Percentiles rank a stretch among this genome's conserved stretches.
These are phyloP conservation scores for Lichtheimia ornata DNA, from an alignment of 371 early-diverging fungal species.

Conservation along the genomic window DNA sequence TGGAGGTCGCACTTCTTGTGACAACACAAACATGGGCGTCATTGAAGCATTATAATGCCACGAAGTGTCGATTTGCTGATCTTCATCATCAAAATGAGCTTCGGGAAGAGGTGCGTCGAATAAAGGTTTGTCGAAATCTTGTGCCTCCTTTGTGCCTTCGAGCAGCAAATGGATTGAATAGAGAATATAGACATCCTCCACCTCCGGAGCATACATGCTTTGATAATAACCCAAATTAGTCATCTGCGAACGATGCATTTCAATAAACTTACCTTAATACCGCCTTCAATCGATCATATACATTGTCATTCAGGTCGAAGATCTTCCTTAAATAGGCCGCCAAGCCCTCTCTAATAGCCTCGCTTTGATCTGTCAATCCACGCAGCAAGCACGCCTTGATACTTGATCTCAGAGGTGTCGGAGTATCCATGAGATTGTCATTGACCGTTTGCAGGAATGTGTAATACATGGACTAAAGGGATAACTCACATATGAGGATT, in stretches of 20 bases:
- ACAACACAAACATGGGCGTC: constrained; percentile 70
- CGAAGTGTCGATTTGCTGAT: constrained; percentile 59
- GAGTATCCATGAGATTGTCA: constrained; percentile 2
- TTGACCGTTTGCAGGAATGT: constrained; percentile 22
- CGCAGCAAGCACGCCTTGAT: constrained; percentile 51
- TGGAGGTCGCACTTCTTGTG: constrained; percentile 31
- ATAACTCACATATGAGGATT: not conserved
- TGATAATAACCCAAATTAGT: not conserved
- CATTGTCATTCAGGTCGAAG: constrained; percentile 34
- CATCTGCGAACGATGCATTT: not conserved
- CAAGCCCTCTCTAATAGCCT: constrained; percentile 50
- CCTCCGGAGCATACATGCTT: constrained; percentile 65
- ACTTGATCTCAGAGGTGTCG: constrained; percentile 18
- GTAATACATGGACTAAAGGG: constrained; percentile 36
- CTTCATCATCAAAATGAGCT: constrained; percentile 55
- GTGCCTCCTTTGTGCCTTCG: constrained; percentile 57
- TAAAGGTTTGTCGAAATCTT: constrained; percentile 59
- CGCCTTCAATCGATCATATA: constrained; percentile 36
- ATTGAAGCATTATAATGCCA: constrained; percentile 63
- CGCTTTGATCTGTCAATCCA: constrained; percentile 43
- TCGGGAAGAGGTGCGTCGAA: constrained; percentile 65
- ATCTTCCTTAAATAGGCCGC: constrained; percentile 49
- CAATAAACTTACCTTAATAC: constrained; percentile 2
- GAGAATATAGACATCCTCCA: constrained; percentile 64
- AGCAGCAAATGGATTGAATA: constrained; percentile 65